These are phyloP conservation scores for Fusarium abutilonis DNA, from an alignment of 2,329 filamentous ascomycete species.

Conservation along the genomic window DNA sequence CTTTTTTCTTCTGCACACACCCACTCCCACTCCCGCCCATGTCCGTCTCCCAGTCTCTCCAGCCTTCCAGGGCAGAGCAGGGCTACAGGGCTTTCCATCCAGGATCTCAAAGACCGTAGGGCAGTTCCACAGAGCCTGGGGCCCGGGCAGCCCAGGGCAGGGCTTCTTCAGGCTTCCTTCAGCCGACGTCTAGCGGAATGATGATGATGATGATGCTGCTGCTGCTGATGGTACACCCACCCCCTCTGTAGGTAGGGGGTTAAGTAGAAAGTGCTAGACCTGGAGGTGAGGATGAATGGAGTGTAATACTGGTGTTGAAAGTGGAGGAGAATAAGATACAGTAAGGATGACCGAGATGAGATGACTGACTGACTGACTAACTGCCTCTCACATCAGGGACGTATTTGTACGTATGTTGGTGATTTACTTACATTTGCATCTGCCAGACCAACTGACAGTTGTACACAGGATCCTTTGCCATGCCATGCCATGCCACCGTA, in stretches of 20 bases:
- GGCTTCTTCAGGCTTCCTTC: conserved; percentile 3
- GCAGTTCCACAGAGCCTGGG: conserved; percentile 14
- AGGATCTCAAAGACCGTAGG: conserved; percentile 24
- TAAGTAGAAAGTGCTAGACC: conserved; percentile 25
- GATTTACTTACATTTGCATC: not conserved
- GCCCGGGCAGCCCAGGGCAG: conserved; percentile 2
- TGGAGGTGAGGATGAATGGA: conserved; percentile 4
- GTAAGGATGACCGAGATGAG: too few species aligned
- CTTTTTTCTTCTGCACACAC: conserved; percentile 5
- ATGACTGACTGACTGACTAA: too few species aligned
- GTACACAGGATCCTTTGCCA: conserved; percentile 18
- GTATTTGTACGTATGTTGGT: not conserved
- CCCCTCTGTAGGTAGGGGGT: conserved; percentile 8
- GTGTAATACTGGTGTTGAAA: conserved; percentile 22
- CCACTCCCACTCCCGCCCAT: not conserved
- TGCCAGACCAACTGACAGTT: conserved; percentile 24
- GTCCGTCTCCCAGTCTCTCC: not conserved
- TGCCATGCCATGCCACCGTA: conserved; percentile 14
- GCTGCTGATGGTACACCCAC: not conserved
- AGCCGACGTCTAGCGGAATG: conserved; percentile 20
- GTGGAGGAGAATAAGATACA: conserved; percentile 10
- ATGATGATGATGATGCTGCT: not conserved
- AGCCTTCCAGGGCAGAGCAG: conserved; percentile 37
- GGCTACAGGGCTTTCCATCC: conserved; percentile 13
- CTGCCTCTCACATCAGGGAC: not conserved